Evolutionary conservation across 73 alveolate species (phyloP), one percentile per base, ranked within the genome.

Genomic region (Stentor roeselii): DNA sequence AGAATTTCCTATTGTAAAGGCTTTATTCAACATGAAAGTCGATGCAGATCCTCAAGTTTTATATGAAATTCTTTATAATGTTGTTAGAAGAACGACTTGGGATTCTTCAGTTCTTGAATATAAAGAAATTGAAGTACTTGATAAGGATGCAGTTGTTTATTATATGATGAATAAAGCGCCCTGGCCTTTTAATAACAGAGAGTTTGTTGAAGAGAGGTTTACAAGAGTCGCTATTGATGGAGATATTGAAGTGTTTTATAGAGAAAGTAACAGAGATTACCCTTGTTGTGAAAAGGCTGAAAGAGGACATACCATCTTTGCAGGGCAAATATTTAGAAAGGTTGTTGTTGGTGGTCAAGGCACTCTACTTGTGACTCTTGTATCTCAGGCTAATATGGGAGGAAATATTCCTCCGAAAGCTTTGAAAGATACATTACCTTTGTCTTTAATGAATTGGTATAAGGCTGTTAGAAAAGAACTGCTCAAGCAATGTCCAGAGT

Each of bases 171-270:
- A 67, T 67, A 67, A 67, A 67, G 80, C 80, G 21, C 80, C 80
- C 37, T 67, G 80, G 80, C 80, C 80, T 67, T 67, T 67, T 67
- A 11, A 36, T 67, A 40, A 67, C 34, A 67, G 80, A 34, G 80
- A 67, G 21, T 67, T 67, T 67, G 37, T 67, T 21, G 80, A 67
- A 34, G 14, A 27, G 14, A 67, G 80, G 37, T 67, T 67, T 67
- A 67, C 34, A 21, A 67, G 80, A 67, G 34, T 27, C 21, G 34
- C 42, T 27, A 32, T 21, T 67, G 34, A 67, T 2, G 80, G 80
- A 11, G 80, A 67, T 2, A 67, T 67, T 21, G 80, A 67, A 34
- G 41, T 67, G 11, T 67, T 21, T 67, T 27, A 21, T 14, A 21
- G 21, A 67, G 21, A 30, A 21, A n/a, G 27, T 27, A 27, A 15